phyloP scores from a whole-genome alignment of 768 basidiomycete genomes.

The Panaeolus papilionaceus region DNA sequence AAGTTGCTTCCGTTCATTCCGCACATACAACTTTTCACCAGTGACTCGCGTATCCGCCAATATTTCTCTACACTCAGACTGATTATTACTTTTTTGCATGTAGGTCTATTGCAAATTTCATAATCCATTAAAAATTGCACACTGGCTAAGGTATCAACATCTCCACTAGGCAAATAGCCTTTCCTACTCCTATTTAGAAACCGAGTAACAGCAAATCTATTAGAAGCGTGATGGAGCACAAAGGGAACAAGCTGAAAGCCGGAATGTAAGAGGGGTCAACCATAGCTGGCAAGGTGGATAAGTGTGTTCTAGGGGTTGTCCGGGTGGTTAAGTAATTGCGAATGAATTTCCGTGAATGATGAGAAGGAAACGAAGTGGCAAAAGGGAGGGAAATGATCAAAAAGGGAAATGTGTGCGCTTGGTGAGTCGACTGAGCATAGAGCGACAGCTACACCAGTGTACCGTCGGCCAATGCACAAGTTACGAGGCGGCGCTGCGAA shows the following conservation, averaged over 20 bases:
- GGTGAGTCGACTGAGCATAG: not conserved
- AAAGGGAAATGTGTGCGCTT: not conserved
- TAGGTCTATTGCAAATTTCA: not conserved
- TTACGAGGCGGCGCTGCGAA: not conserved
- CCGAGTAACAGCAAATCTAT: not conserved
- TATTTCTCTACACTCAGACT: too few species aligned
- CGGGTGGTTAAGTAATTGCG: not conserved
- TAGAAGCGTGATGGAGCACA: not conserved
- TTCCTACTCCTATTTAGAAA: not conserved
- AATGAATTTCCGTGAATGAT: not conserved
- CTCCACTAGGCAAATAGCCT: not conserved
- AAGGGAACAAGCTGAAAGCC: not conserved
- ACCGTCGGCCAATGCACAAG: not conserved
- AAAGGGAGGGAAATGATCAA: not conserved
- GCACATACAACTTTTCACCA: too few species aligned
- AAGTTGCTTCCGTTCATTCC: too few species aligned
- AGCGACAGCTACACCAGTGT: constrained; percentile 5
- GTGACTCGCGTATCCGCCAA: too few species aligned
- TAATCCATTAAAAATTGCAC: constrained; percentile 3
- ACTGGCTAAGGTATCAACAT: not conserved
- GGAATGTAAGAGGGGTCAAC: not conserved
- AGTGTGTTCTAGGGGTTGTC: not conserved
- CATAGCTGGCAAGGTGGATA: not conserved
- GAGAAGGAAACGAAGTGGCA: not conserved
- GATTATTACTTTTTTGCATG: too few species aligned